phyloP scores from a whole-genome alignment of 202 grass and related monocot species.

The Carex arenaria region DNA sequence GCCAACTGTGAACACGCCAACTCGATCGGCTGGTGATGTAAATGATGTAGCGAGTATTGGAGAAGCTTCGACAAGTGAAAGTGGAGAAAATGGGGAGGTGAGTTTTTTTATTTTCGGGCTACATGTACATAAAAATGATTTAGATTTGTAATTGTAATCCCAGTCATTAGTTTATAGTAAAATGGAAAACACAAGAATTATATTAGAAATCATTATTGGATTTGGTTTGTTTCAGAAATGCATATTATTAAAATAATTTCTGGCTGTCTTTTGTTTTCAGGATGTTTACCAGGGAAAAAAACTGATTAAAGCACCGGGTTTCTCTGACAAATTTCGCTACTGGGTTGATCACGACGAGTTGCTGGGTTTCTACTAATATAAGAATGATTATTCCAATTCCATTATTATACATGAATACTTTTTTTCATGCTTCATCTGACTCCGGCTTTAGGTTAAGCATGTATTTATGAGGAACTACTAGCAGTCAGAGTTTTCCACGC shows the following conservation, averaged over 20 bases:
- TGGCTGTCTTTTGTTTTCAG: constrained; percentile 24
- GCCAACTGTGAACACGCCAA: constrained; percentile 4
- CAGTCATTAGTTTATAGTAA: constrained; percentile 3
- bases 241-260: constrained; percentile 6
- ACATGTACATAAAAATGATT: constrained; percentile 11
- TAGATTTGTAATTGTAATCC: constrained; percentile 32
- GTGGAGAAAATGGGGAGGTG: constrained; percentile 10
- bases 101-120: neutral
- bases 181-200: neutral
- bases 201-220: constrained; percentile 14
- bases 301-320: constrained; percentile 29
- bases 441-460: constrained; percentile 14
- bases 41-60: neutral
- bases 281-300: constrained; percentile 35
- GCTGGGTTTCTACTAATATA: constrained; percentile 54
- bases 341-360: constrained; percentile 55
- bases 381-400: constrained; percentile 29
- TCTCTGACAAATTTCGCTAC: constrained; percentile 48
- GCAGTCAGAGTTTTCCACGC: constrained; percentile 18
- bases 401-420: constrained; percentile 27
- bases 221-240: constrained; percentile 12
- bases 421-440: constrained; percentile 21
- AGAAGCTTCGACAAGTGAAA: neutral
- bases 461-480: constrained; percentile 12
- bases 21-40: constrained; percentile 16